Base-by-base conservation (phyloP, 2,329 filamentous ascomycete genomes). In the Fusarium sp. region DNA sequence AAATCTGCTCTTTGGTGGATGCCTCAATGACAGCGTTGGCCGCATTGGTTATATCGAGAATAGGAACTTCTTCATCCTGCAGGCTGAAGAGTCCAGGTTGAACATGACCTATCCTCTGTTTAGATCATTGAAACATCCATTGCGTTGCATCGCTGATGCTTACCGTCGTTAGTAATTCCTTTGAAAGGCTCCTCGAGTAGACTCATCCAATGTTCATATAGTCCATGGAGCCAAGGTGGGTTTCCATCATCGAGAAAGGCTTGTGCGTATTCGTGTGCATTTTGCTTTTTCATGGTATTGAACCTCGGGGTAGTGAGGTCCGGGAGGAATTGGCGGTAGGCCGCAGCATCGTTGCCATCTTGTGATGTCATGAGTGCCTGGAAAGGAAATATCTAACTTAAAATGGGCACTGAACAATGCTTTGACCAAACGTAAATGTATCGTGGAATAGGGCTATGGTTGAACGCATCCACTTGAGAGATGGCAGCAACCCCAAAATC, bases 201-300 rank as follows among this genome's bases (percentile, higher is more conserved):
- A 54, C 25, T 25, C 9, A 27, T 27, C 56, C 56, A 58, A 20
- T 58, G 56, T 25, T 58, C 18, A 16, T 41, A 58, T 13, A 58
- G 16, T 29, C 37, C 56, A 11, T 58, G 18, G 1, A 58, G 56
- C 56, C 56, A 58, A 22, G 56, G 56, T 6, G 48, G 56, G 27
- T 58, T 54, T 29, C 30, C 24, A 7, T n/a, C 12, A 3, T 34
- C 9, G 7, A 44, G 27, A 13, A 58, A 58, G 8, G 80, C 85
- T 11, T 84, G 79, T 1, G 87, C 88, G 70, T 92, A 92, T 67
- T 87, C 84, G 61, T 89, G 85, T 5, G 88, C 84, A 76, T 89
- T 84, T 76, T 92, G 90, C 62, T 22, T 37, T 24, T 87, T 84
- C 80, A 91, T 90, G 16, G 22, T 29, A 7, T 24, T 48, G 3